Conservation (phyloP, 208 protist genomes). For the Angomonas ambiguus region DNA sequence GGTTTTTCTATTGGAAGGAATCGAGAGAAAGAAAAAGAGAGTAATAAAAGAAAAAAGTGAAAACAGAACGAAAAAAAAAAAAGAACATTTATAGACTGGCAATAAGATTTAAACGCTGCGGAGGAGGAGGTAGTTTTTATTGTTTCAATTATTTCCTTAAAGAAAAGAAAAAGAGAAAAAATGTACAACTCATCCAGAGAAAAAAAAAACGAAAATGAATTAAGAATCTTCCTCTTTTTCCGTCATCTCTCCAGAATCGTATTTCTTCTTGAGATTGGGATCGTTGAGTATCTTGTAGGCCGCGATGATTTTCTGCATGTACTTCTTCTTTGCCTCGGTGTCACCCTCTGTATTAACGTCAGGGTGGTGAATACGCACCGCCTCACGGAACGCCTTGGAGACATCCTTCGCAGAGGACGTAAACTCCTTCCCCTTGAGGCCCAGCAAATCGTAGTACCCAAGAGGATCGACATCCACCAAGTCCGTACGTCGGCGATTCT, state of each 20-base stretch:
- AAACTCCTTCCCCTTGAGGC: constrained; percentile 72
- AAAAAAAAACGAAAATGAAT: constrained; percentile 4
- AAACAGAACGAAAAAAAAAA: background rate
- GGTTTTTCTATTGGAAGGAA: background rate
- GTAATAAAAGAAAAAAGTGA: constrained; percentile 4
- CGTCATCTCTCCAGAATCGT: constrained; percentile 67
- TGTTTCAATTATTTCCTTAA: background rate
- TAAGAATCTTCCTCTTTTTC: constrained; percentile 16
- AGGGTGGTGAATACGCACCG: constrained; percentile 65
- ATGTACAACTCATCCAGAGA: background rate
- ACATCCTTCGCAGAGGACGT: constrained; percentile 76
- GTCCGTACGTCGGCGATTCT: constrained; percentile 68
- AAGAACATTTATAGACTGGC: background rate
- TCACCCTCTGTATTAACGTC: constrained; percentile 47
- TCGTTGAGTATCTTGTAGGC: constrained; percentile 83
- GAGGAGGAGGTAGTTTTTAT: background rate
- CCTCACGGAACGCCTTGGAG: constrained; percentile 70
- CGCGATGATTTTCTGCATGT: constrained; percentile 81
- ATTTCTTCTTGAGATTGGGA: constrained; percentile 58
- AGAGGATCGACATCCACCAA: constrained; percentile 76
- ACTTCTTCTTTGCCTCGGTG: constrained; percentile 45
- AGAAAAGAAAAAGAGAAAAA: background rate
- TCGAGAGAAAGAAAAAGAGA: constrained; percentile 8
- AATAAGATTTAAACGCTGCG: too few relatives aligned
- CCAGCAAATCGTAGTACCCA: constrained; percentile 85